These are phyloP conservation scores for Exophiala oligosperma DNA, from an alignment of 2,329 filamentous ascomycete genomes.

Conservation along the genomic window DNA sequence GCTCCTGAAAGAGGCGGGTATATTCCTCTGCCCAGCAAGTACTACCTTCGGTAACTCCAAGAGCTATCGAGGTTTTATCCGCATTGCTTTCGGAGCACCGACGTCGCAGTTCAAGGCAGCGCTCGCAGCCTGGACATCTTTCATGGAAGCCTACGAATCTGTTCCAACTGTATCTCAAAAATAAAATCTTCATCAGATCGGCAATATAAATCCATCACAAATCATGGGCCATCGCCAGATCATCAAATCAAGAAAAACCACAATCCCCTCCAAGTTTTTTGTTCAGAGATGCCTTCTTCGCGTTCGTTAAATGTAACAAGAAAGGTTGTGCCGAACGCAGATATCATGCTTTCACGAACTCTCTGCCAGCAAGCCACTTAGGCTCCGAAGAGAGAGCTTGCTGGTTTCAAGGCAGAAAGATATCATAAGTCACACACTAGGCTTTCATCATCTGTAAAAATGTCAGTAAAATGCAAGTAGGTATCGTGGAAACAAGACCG, in stretches of 20 bases:
- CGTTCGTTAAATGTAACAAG: constrained; percentile 97
- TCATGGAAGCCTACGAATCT: constrained; percentile 58
- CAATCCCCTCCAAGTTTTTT: constrained; percentile 56
- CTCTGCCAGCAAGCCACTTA: constrained; percentile 76
- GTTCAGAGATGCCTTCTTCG: constrained; percentile 80
- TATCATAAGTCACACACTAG: constrained; percentile 92
- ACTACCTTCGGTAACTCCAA: constrained; percentile 67
- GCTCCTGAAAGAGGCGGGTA: constrained; percentile 67
- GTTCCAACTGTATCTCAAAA: constrained; percentile 35
- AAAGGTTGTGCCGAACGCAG: constrained; percentile 96
- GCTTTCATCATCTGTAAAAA: constrained; percentile 73
- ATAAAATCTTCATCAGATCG: not conserved
- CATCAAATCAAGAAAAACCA: not conserved
- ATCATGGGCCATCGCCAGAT: not conserved
- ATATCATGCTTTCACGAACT: constrained; percentile 72
- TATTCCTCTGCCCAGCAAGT: constrained; percentile 73
- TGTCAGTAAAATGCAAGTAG: constrained; percentile 12
- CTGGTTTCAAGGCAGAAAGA: constrained; percentile 64
- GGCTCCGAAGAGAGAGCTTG: constrained; percentile 87
- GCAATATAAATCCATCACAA: too few relatives aligned
- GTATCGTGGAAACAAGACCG: constrained; percentile 30
- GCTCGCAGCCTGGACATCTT: constrained; percentile 56
- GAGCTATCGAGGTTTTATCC: constrained; percentile 72
- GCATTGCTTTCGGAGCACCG: constrained; percentile 73
- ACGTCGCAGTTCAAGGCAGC: constrained; percentile 69